These are phyloP conservation scores for Xylaria sp. DNA, from an alignment of 2,329 filamentous ascomycete species.

Conservation along the genomic window DNA sequence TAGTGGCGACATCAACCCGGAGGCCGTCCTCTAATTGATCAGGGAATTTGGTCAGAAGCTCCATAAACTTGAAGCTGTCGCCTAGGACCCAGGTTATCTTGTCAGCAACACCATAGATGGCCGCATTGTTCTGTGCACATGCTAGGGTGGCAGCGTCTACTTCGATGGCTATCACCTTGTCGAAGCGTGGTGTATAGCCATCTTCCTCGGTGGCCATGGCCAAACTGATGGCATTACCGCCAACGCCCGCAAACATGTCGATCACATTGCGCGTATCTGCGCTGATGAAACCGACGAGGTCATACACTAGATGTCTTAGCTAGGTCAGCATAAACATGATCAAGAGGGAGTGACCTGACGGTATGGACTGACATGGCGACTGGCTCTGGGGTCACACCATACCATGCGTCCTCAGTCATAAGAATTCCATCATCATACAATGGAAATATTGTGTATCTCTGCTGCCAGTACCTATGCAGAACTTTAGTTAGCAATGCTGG, in stretches of 20 bases:
- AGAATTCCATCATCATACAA: conserved; percentile 85
- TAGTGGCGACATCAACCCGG: conserved; percentile 47
- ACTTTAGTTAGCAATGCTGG: background rate
- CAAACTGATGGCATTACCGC: conserved; percentile 95
- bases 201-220: conserved; percentile 56
- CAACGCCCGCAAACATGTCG: conserved; percentile 89
- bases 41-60: conserved; percentile 47
- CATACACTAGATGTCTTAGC: conserved; percentile 72
- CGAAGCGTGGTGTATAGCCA: conserved; percentile 69
- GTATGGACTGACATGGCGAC: conserved; percentile 71
- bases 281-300: conserved; percentile 65
- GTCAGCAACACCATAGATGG: conserved; percentile 78
- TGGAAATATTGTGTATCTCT: conserved; percentile 86
- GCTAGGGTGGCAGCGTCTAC: conserved; percentile 78
- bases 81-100: conserved; percentile 84
- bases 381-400: conserved; percentile 92
- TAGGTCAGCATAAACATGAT: conserved; percentile 26
- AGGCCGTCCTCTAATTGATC: conserved; percentile 42
- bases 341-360: background rate
- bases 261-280: conserved; percentile 62
- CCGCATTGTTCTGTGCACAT: conserved; percentile 92
- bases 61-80: conserved; percentile 80
- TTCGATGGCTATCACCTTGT: conserved; percentile 86
- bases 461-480: conserved; percentile 81
- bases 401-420: conserved; percentile 95